Base-by-base conservation (phyloP, 768 basidiomycete genomes). In the Galerina sulciceps region DNA sequence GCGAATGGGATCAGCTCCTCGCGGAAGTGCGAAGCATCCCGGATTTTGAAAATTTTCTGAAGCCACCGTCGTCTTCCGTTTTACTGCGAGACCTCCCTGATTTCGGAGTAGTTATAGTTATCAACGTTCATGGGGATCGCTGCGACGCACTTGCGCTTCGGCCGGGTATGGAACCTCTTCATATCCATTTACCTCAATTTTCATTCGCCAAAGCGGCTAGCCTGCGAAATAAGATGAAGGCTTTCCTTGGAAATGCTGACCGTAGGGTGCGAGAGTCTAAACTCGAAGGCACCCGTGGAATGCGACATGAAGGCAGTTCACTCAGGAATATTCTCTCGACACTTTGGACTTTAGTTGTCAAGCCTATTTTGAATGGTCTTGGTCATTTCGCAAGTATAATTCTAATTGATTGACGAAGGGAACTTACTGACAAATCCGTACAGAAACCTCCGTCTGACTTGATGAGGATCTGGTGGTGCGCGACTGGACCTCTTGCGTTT, bases 401-500 rank as follows among this genome's bases (percentile, higher is more conserved):
- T 35, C 48, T 44, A 2, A 9, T 47, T 31, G 9, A 34, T 18
- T 14, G 23, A 14, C 15, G 17, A 34, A 18, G n/a, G 9, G 18
- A n/a, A 41, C 20, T 5, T 20, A 18, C 35, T 20, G 37, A 17
- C 13, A 5, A 9, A 17, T 11, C 18, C 15, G 8, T 53, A 14
- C 18, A 49, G 48, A n/a, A 49, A 9, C 5, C 48, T 49, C 48
- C 38, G 5, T n/a, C 5, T 14, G 23, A 52, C 15, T 37, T 49
- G 35, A 14, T 43, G 4, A 31, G 62, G 2, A 26, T 63, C 9
- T 63, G 62, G 62, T 63, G 62, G 62, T 63, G 58, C 40, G 54
- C 55, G 23, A 60, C 62, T 14, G 62, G 62, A 17, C 47, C 38
- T 8, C 51, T 63, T 34, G 38, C 55, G 6, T 60, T 63, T 40